phyloP scores from a whole-genome alignment of 1,284 basidiomycete species.

The Anthracocystis walkeri region DNA sequence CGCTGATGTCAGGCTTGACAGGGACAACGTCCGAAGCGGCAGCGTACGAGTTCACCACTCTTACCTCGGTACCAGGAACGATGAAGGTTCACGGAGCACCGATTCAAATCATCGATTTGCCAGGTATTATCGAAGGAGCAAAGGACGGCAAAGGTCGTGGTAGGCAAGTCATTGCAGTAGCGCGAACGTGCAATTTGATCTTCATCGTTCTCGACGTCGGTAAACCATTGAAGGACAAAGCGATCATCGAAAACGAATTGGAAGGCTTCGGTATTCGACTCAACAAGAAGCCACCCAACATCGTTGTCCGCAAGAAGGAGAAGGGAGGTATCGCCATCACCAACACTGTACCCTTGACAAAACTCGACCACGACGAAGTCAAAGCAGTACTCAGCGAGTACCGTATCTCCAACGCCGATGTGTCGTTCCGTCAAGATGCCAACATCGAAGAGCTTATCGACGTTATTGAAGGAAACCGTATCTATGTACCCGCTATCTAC shows the following conservation, averaged over 20 bases:
- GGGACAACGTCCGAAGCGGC: slow-evolving; percentile 98
- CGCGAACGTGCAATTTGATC: slow-evolving; percentile 96
- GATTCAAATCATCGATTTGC: slow-evolving; percentile 77
- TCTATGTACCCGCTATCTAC: slow-evolving; percentile 75
- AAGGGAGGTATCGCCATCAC: slow-evolving; percentile 78
- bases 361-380: slow-evolving; percentile 94
- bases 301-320: slow-evolving; percentile 85
- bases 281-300: slow-evolving; percentile 93
- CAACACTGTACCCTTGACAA: slow-evolving; percentile 85
- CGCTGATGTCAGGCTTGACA: slow-evolving; percentile 93
- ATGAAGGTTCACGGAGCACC: slow-evolving; percentile 89
- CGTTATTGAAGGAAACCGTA: slow-evolving; percentile 74
- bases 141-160: slow-evolving; percentile 98
- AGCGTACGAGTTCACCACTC: slow-evolving; percentile 91
- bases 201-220: slow-evolving; percentile 98
- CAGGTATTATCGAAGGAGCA: slow-evolving; percentile 98
- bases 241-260: slow-evolving; percentile 87
- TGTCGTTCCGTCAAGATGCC: slow-evolving; percentile 91
- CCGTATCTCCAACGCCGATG: slow-evolving; percentile 85
- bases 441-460: slow-evolving; percentile 96
- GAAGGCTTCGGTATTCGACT: slow-evolving; percentile 97
- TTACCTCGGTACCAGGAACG: slow-evolving; percentile 88
- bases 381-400: slow-evolving; percentile 96
- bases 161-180: slow-evolving; percentile 92
- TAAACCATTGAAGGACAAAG: slow-evolving; percentile 93